These are phyloP conservation scores for Plantago lanceolata DNA, from an alignment of 305 asterid species.

Conservation along the genomic window DNA sequence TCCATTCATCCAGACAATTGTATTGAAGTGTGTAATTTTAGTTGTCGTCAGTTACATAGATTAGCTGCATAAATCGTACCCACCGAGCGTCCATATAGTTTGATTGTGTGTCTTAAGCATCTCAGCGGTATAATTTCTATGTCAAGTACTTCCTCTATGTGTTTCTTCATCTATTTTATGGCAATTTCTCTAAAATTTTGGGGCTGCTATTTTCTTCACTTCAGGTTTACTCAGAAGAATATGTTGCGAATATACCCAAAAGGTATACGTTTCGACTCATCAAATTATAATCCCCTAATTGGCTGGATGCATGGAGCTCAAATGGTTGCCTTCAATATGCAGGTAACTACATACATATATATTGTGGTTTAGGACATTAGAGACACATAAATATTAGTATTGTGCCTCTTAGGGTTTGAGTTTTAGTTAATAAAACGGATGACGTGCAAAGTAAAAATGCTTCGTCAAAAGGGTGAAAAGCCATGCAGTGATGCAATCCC, in stretches of 20 bases:
- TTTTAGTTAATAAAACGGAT: background rate
- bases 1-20: too few relatives aligned
- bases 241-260: constrained; percentile 57
- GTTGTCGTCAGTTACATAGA: background rate
- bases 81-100: constrained; percentile 1
- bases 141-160: background rate
- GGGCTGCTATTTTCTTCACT: constrained; percentile 19
- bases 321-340: constrained; percentile 68
- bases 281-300: constrained; percentile 55
- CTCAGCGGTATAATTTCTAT: background rate
- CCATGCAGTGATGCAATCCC: too few relatives aligned
- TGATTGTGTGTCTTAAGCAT: background rate
- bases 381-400: background rate
- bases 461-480: background rate
- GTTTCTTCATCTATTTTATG: background rate
- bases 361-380: background rate
- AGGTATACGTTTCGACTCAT: constrained; percentile 51
- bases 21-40: background rate
- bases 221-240: constrained; percentile 55
- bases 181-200: background rate
- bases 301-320: constrained; percentile 71
- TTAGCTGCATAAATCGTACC: background rate
- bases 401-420: background rate
- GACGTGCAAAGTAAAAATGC: background rate
- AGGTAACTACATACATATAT: constrained; percentile 35